Evolutionary conservation across 768 basidiomycete genomes (phyloP), one percentile per base, ranked within the genome.

Genomic region (Xanthoconium stramineum): DNA sequence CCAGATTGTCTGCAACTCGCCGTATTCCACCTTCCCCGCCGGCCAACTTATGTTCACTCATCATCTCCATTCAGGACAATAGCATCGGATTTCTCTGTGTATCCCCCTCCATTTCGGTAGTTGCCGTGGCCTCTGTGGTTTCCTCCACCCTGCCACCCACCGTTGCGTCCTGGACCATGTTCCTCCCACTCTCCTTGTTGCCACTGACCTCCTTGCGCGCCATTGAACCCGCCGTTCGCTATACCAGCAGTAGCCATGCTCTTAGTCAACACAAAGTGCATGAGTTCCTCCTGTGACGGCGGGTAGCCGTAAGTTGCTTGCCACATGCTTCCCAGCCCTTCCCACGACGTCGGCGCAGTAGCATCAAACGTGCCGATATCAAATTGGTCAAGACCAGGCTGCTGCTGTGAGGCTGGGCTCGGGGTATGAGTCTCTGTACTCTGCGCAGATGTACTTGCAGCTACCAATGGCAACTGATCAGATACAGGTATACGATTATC

Each of bases 271-370:
- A 89, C 78, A 67, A 86, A 88, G 70, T 84, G 80, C 84, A 90
- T 84, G 61, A 92, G 80, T 65, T 91, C 80, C 64, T 90, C 85
- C 64, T 86, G 84, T 54, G 87, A 80, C 30, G 91, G 91, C 61
- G 76, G 47, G 64, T 81, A 78, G 40, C 89, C 87, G 70, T 88
- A 73, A 50, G 88, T 85, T 53, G 78, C 76, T 67, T 79, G 73
- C 89, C 88, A 93, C 77, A 89, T 84, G 67, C 83, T 83, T 69
- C 87, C 88, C 56, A 94, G 81, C 54, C 82, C 80, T 75, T 87
- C 84, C 92, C 92, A 94, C 69, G 88, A 85, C 50, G 81, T 71
- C 52, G 91, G 81, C 43, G 80, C 77, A 30, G 85, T 85, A 52
- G 83, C 84, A 76, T 92, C 81, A 80, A 94, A 94, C 46, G 80